phyloP scores from a whole-genome alignment of 2,329 filamentous ascomycete species.

The Lecanicillium sp. region DNA sequence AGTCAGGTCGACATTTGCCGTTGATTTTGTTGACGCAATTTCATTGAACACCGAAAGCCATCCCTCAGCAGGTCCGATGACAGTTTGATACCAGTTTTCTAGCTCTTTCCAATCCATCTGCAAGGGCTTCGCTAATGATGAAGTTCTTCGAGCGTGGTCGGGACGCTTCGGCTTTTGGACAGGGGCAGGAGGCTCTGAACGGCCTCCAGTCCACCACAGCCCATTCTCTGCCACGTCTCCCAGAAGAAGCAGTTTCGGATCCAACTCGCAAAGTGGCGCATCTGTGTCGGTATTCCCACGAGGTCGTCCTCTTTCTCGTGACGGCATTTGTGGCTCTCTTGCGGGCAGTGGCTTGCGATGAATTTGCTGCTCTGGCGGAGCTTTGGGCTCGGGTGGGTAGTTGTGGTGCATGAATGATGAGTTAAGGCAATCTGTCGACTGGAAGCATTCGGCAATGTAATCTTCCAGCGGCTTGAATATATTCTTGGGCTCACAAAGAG shows the following conservation, averaged over 20 bases:
- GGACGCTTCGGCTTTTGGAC: conserved; percentile 7
- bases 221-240: conserved; percentile 77
- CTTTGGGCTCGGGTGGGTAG: conserved; percentile 9
- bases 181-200: neutral
- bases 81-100: conserved; percentile 65
- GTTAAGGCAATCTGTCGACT: conserved; percentile 67
- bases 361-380: conserved; percentile 14
- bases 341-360: conserved; percentile 22
- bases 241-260: conserved; percentile 67
- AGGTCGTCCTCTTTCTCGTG: conserved; percentile 13
- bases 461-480: conserved; percentile 75
- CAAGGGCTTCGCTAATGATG: conserved; percentile 40
- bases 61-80: conserved; percentile 60
- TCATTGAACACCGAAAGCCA: conserved; percentile 59
- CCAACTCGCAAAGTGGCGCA: conserved; percentile 47
- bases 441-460: conserved; percentile 65
- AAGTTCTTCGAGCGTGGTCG: neutral
- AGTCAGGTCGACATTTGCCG: conserved; percentile 31
- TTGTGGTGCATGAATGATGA: conserved; percentile 54
- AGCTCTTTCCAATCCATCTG: conserved; percentile 70
- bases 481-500: conserved; percentile 39
- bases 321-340: conserved; percentile 34
- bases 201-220: conserved; percentile 69
- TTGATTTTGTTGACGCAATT: conserved; percentile 29
- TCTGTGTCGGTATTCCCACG: conserved; percentile 16